Percentiles rank a stretch among this genome's conserved stretches.
Evolutionary conservation across 139 green algal species (phyloP).

Genomic region (Desmodesmus armatus): DNA sequence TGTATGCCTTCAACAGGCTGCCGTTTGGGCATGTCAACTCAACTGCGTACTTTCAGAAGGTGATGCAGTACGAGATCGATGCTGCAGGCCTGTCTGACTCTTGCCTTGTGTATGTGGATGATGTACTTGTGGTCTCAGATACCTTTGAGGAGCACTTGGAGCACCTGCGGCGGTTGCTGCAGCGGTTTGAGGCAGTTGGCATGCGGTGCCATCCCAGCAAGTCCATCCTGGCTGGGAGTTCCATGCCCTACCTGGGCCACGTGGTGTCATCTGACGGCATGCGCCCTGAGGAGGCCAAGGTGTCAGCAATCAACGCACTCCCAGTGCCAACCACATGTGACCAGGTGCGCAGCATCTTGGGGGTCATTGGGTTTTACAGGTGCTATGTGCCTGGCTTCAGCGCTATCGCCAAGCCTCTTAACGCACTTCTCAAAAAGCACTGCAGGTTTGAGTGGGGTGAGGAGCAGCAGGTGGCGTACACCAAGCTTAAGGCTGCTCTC

Average conservation of each 20-base stretch:
- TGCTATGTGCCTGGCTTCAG: slow-evolving; percentile 48
- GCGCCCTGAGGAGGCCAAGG: slow-evolving; percentile 39
- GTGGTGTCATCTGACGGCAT: slow-evolving; percentile 46
- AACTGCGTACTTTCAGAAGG: slow-evolving; percentile 29
- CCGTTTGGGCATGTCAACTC: slow-evolving; percentile 46
- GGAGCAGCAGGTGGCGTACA: slow-evolving; percentile 16
- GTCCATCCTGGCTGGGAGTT: slow-evolving; percentile 1
- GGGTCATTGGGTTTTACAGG: slow-evolving; percentile 52
- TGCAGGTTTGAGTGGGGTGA: slow-evolving; percentile 21
- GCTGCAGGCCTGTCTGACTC: slow-evolving; percentile 10
- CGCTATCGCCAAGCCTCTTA: slow-evolving; percentile 43
- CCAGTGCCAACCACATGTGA: slow-evolving; percentile 37
- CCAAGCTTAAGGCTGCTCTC: slow-evolving; percentile 17
- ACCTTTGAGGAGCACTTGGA: slow-evolving; percentile 21
- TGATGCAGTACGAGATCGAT: slow-evolving; percentile 38
- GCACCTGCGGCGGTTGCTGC: slow-evolving; percentile 45
- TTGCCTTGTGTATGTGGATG: slow-evolving; percentile 47
- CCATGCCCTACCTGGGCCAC: slow-evolving; percentile 54
- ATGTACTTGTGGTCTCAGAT: not conserved
- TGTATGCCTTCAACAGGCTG: slow-evolving; percentile 24
- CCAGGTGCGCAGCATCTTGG: slow-evolving; percentile 46
- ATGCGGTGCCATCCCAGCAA: slow-evolving; percentile 47
- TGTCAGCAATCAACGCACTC: slow-evolving; percentile 47
- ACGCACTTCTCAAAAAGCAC: slow-evolving; percentile 44
- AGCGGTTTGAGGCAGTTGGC: not conserved